These are phyloP conservation scores for Talaromyces adpressus DNA, from an alignment of 495 filamentous ascomycete genomes.

Conservation along the genomic window DNA sequence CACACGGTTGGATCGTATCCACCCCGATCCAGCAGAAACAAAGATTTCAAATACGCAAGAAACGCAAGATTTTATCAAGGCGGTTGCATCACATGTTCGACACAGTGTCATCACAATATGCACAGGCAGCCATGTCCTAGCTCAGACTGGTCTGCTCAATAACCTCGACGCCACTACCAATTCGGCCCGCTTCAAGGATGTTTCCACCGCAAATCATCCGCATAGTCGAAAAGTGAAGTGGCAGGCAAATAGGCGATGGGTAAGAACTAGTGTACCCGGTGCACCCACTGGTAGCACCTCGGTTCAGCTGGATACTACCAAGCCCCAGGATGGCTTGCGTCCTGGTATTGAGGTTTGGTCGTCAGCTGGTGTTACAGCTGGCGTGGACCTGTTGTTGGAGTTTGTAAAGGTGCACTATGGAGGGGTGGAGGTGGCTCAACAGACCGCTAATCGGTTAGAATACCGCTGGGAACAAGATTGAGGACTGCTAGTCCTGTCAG, in stretches of 20 bases:
- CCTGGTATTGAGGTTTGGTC: conserved; percentile 14
- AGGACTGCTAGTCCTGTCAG: neutral
- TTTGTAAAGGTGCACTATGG: conserved; percentile 18
- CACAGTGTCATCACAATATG: conserved; percentile 54
- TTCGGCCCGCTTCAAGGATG: conserved; percentile 8
- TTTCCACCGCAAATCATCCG: neutral
- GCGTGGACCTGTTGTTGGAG: conserved; percentile 17
- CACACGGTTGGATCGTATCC: conserved; percentile 21
- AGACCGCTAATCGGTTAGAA: neutral
- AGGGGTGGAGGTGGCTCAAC: conserved; percentile 7
- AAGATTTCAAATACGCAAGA: conserved; percentile 15
- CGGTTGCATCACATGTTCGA: conserved; percentile 24
- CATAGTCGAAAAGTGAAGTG: conserved; percentile 5
- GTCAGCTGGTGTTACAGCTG: conserved; percentile 17
- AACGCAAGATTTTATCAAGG: conserved; percentile 37
- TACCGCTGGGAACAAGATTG: conserved; percentile 1
- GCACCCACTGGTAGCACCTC: neutral
- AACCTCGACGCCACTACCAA: conserved; percentile 50
- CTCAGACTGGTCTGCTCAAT: conserved; percentile 48
- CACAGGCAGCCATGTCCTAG: conserved; percentile 47
- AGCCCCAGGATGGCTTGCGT: neutral
- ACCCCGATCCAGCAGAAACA: neutral
- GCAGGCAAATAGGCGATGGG: neutral
- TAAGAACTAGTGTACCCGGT: neutral
- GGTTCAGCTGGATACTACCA: neutral